Evolutionary conservation across 2,329 filamentous ascomycete genomes (phyloP).

Genomic region (Penicillium janthinellum): DNA sequence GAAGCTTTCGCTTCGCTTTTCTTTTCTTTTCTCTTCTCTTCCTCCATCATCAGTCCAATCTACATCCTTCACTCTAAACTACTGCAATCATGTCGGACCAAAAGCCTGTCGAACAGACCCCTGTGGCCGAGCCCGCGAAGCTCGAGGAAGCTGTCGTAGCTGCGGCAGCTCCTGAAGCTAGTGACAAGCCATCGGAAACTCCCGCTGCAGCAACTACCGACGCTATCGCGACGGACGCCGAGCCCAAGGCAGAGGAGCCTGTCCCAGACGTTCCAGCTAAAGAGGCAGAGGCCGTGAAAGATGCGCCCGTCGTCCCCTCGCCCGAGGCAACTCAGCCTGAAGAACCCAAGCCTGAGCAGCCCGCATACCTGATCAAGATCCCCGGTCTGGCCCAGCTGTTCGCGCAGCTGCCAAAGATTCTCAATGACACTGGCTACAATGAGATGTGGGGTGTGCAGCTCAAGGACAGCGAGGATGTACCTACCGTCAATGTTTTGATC

Average conservation of each 20-base stretch:
- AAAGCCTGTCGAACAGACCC: conserved; percentile 22
- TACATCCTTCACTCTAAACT: neutral
- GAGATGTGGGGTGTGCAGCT: conserved; percentile 90
- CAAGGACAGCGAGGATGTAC: conserved; percentile 58
- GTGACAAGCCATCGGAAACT: conserved; percentile 17
- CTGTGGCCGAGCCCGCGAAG: conserved; percentile 19
- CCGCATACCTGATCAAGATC: conserved; percentile 42
- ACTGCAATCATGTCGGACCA: conserved; percentile 26
- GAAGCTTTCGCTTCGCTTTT: conserved; percentile 3
- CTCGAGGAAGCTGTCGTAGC: conserved; percentile 15
- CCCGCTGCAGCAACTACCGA: conserved; percentile 10
- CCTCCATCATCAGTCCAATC: neutral
- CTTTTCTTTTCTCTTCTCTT: conserved; percentile 1
- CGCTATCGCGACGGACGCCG: conserved; percentile 5
- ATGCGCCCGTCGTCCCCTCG: conserved; percentile 8
- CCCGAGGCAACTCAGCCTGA: conserved; percentile 21
- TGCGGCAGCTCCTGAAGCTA: conserved; percentile 6
- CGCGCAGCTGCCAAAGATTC: conserved; percentile 59
- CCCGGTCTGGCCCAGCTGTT: conserved; percentile 59
- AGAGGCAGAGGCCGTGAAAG: conserved; percentile 5
- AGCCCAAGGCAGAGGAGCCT: conserved; percentile 5
- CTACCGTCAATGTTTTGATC: conserved; percentile 81
- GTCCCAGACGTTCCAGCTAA: conserved; percentile 3
- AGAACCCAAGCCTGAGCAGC: conserved; percentile 31
- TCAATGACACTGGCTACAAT: conserved; percentile 60